Evolutionary conservation across 129 eudicot genomes (phyloP).

Genomic region (Flaveria sonorensis): DNA sequence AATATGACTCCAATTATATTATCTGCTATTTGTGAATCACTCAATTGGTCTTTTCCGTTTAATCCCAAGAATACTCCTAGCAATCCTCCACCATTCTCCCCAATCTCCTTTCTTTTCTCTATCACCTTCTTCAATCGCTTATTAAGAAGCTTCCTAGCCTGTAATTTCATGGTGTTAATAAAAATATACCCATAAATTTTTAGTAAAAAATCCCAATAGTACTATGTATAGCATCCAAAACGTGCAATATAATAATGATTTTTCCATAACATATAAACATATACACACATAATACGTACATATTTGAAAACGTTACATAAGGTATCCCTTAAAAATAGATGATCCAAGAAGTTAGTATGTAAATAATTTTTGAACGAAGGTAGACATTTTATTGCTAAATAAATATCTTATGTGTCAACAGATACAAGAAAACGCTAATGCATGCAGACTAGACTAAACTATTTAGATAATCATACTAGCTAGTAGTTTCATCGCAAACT

Average conservation of each 20-base stretch:
- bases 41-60: slow-evolving; percentile 37
- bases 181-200: background rate
- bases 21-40: slow-evolving; percentile 71
- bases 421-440: background rate
- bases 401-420: background rate
- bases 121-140: slow-evolving; percentile 59
- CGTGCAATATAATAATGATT: background rate
- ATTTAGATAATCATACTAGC: background rate
- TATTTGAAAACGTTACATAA: background rate
- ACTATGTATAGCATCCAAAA: background rate
- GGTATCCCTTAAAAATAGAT: background rate
- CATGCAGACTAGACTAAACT: background rate
- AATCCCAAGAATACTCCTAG: slow-evolving; percentile 55
- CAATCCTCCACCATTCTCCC: slow-evolving; percentile 51
- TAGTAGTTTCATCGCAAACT: background rate
- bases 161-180: slow-evolving; percentile 18
- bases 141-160: slow-evolving; percentile 73
- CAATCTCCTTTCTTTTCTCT: slow-evolving; percentile 48
- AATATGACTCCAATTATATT: slow-evolving; percentile 80
- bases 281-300: background rate
- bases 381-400: background rate
- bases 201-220: background rate
- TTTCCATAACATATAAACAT: background rate
- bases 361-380: background rate
- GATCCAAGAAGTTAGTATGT: background rate